A percentile compares a stretch with the other conserved stretches of the same genome.
These are phyloP conservation scores for Plasmodium malariae DNA, from an alignment of 169 alveolate species.

Conservation along the genomic window DNA sequence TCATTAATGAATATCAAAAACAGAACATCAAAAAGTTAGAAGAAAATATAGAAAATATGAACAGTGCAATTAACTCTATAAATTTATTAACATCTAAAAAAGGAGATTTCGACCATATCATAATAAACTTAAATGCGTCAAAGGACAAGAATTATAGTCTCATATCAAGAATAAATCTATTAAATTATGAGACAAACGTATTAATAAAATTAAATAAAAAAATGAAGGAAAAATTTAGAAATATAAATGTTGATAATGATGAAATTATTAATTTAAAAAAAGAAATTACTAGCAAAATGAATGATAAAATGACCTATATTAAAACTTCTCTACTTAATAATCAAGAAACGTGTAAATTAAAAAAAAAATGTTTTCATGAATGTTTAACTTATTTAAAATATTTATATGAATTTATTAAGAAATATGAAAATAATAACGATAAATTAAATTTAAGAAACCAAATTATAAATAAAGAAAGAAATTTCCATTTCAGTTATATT, in stretches of 20 bases:
- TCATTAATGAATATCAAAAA: slow-evolving; percentile 72
- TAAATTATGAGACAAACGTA: slow-evolving; percentile 72
- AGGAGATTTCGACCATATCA: slow-evolving; percentile 75
- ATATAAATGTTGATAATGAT: slow-evolving; percentile 43
- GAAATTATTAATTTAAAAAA: slow-evolving; percentile 49
- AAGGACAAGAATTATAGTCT: slow-evolving; percentile 75
- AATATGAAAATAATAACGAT: slow-evolving; percentile 61
- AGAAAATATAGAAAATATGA: slow-evolving; percentile 73
- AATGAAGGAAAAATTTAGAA: slow-evolving; percentile 70
- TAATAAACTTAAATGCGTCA: slow-evolving; percentile 72
- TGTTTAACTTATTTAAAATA: slow-evolving; percentile 55
- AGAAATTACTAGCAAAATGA: slow-evolving; percentile 53
- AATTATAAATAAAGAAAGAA: slow-evolving; percentile 68
- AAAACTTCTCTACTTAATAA: slow-evolving; percentile 50
- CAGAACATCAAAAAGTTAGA: slow-evolving; percentile 62
- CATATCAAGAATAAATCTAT: slow-evolving; percentile 62
- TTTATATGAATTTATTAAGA: slow-evolving; percentile 58
- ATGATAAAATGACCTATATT: slow-evolving; percentile 54
- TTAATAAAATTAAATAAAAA: slow-evolving; percentile 59
- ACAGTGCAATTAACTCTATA: slow-evolving; percentile 74
- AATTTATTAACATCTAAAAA: slow-evolving; percentile 45
- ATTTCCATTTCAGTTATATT: slow-evolving; percentile 62
- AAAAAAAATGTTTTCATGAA: slow-evolving; percentile 71
- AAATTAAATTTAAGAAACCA: slow-evolving; percentile 66
- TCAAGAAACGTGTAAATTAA: slow-evolving; percentile 62